phyloP scores from a whole-genome alignment of 768 basidiomycete genomes.

The Kwoniella heveanensis region DNA sequence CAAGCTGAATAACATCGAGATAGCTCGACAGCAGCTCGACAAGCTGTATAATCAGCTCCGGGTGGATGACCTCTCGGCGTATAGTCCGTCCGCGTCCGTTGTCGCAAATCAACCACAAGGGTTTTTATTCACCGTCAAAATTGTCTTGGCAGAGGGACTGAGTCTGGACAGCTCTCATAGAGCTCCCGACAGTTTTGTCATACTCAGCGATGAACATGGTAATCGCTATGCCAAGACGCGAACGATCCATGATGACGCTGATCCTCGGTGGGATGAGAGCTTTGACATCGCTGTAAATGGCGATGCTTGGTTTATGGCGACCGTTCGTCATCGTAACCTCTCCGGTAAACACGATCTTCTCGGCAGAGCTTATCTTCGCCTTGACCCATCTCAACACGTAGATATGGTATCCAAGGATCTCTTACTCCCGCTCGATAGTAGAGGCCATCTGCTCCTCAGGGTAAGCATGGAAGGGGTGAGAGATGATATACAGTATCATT shows the following conservation, averaged over 20 bases:
- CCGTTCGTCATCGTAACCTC: conserved; percentile 83
- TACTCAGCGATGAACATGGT: conserved; percentile 88
- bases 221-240: conserved; percentile 89
- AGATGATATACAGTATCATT: conserved; percentile 96
- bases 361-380: conserved; percentile 85
- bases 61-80: conserved; percentile 71
- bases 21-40: conserved; percentile 84
- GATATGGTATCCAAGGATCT: conserved; percentile 89
- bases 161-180: conserved; percentile 74
- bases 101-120: conserved; percentile 28
- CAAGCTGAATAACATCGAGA: conserved; percentile 95
- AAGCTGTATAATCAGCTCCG: conserved; percentile 91
- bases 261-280: conserved; percentile 97
- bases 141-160: conserved; percentile 87
- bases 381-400: conserved; percentile 83
- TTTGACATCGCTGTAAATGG: conserved; percentile 93
- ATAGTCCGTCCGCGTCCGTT: conserved; percentile 1
- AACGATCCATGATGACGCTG: conserved; percentile 86
- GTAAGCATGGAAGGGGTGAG: conserved; percentile 99
- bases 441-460: conserved; percentile 79
- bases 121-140: conserved; percentile 91
- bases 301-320: conserved; percentile 95
- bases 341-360: conserved; percentile 86
- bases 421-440: conserved; percentile 85
- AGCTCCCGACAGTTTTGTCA: conserved; percentile 88